Base-by-base conservation (phyloP, 441 rosid genomes). In the Gossypium davidsonii region DNA sequence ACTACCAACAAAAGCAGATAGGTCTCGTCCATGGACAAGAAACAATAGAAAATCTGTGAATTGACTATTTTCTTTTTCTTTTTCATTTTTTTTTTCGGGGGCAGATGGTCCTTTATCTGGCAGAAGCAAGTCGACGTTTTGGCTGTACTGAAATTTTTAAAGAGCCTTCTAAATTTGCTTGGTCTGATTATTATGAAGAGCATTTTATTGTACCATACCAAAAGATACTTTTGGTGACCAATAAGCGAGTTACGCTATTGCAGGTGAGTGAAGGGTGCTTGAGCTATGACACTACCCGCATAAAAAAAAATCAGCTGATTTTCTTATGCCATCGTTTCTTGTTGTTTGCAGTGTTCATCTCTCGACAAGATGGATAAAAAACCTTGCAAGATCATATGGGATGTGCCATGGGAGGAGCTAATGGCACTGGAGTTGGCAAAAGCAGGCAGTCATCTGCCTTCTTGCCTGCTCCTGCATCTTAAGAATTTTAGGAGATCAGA, bases 321-420 rank as follows among this genome's bases (percentile, higher is more conserved):
- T 74, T 42, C 28, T 66, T 61, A 34, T 78, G 62, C 68, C 76
- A 39, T 60, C 1, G 44, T 77, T 69, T 61, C 74, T 75, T n/a
- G 70, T 75, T 78, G 66, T 73, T 34, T 83, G 49, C 75, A 96
- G 99, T 91, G 94, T 85, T 75, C 79, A 48, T 83, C 83, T 86
- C 84, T 76, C 25, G 94, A 88, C 80, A 89, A 88, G 82, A 87
- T 93, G 92, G 97, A 91, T 74, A 91, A 84, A 79, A 96, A 89
- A 72, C 93, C 99, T 80, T 88, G 90, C 84, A 96, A 93, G 87
- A 91, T 96, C 77, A 84, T 86, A 84, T 96, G 99, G 99, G 96
- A 93, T 81, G 96, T 96, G 78, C 89, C 97, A 18, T 96, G 98
- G 98, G 97, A 91, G 77, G 94, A 91, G 75, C 88, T 96, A 72